Base-by-base conservation (phyloP, 2,329 filamentous ascomycete species). In the Exophiala alcalophila region DNA sequence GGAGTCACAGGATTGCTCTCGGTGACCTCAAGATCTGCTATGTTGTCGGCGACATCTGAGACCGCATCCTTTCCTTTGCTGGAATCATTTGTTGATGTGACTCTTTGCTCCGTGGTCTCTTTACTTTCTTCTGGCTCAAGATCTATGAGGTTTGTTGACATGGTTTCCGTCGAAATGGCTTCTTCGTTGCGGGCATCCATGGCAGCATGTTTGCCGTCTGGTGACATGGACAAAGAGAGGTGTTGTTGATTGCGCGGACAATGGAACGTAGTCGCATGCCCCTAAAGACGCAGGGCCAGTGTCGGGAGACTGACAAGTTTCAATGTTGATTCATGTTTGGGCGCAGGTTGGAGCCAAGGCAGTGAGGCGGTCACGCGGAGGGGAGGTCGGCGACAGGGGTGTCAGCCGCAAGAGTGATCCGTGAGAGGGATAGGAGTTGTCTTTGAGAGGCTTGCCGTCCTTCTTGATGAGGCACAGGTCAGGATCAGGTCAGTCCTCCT, bases 151-250 rank as follows among this genome's bases (percentile, higher is more conserved):
- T 36, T 37, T 12, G 37, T n/a, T 19, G 34, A 12, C 12, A 30
- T 21, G 14, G 6, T 37, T 33, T 50, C 47, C 34, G 47, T 28
- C 37, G 42, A 28, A 39, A 43, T 26, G 42, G 37, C 29, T 43
- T 50, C 31, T 25, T 44, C 10, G 9, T 29, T 23, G n/a, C n/a
- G n/a, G 23, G 35, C 19, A 31, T 41, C 48, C 48, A 50, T 50
- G 21, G 23, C 30, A 35, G 48, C 44, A 49, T 49, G 45, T 23
- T 41, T 43, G 45, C 27, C 25, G 36, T 44, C 34, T 4, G 43
- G 18, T 27, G 48, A 44, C 48, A 50, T 50, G 14, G 43, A 39
- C 18, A 42, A 23, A 29, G 12, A 12, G 18, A 43, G 15, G 15
- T 36, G 27, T 25, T 7, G 30, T 35, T 29, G 10, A 5, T 14